phyloP scores from a whole-genome alignment of 495 filamentous ascomycete species.

The Tuber aestivum region DNA sequence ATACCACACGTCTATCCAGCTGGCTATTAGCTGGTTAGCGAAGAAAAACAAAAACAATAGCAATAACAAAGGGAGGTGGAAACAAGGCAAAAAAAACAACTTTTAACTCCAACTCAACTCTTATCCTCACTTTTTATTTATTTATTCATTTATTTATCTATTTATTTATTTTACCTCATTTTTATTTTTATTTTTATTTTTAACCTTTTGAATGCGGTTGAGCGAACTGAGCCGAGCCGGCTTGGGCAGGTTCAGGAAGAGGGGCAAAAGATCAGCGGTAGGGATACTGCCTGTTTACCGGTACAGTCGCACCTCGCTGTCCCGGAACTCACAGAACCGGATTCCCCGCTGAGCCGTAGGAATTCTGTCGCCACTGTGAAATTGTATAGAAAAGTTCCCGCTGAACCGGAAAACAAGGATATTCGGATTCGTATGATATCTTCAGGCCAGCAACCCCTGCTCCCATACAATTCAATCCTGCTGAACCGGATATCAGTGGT shows the following conservation, averaged over 20 bases:
- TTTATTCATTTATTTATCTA: too few relatives aligned
- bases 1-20: constrained; percentile 1
- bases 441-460: background rate
- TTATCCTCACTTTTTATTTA: background rate
- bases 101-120: background rate
- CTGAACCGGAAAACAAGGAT: too few relatives aligned
- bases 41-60: background rate
- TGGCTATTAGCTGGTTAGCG: background rate
- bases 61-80: background rate
- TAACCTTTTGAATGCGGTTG: background rate
- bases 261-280: background rate
- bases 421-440: too few relatives aligned
- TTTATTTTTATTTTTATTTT: background rate
- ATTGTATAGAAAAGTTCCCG: too few relatives aligned
- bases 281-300: background rate
- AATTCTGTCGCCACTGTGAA: too few relatives aligned
- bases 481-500: background rate
- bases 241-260: background rate
- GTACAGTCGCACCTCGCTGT: too few relatives aligned
- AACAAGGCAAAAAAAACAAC: background rate
- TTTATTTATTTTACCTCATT: too few relatives aligned
- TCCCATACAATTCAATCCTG: background rate
- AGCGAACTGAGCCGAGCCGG: background rate
- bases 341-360: too few relatives aligned
- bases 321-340: too few relatives aligned